Base-by-base conservation (phyloP, 2,329 filamentous ascomycete genomes). In the Xylariaceae sp. region DNA sequence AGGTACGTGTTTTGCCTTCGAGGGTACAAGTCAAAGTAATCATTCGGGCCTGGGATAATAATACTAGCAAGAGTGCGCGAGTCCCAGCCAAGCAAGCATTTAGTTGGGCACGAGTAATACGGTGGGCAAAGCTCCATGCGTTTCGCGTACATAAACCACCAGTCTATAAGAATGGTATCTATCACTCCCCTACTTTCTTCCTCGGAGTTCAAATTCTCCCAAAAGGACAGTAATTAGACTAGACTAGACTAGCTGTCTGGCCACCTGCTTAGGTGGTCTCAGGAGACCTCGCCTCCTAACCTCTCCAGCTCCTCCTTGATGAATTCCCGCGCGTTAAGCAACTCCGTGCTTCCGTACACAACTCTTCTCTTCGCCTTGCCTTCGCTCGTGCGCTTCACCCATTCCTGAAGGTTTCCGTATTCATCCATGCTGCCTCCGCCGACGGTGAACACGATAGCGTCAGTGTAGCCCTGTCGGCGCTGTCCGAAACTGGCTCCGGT, bases 401-500 rank as follows among this genome's bases (percentile, higher is more conserved):
- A 99, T 68, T 97, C 94, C 69, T 96, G 90, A 69, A 99, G 71
- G 71, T 99, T 99, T 26, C 91, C 92, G 69, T 97, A 99, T 71
- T 99, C 94, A 64, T 99, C 94, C 89, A 99, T 97, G 69, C 91
- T 96, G 42, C 94, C 94, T 46, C 95, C 94, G 3, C 94, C 94
- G 2, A 95, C 90, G 0, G 89, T 92, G 68, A 96, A 96, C n/a
- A 96, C 89, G 52, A 96, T 86, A 1, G 90, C 89, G 66, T 96
- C 91, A 47, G 84, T 88, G 71, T 92, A 96, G 0, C 89, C 91
- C 67, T 96, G 91, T 52, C 92, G 78, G 57, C 91, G 77, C 72
- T 97, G 92, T 1, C 92, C 94, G 71, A 97, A 97, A 53, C 84
- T 95, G 5, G 91, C 91, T 35, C 83, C 80, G 29, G 87, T 89